Base-by-base conservation (phyloP, 176 grass and related monocot genomes). In the Oryza meridionalis region DNA sequence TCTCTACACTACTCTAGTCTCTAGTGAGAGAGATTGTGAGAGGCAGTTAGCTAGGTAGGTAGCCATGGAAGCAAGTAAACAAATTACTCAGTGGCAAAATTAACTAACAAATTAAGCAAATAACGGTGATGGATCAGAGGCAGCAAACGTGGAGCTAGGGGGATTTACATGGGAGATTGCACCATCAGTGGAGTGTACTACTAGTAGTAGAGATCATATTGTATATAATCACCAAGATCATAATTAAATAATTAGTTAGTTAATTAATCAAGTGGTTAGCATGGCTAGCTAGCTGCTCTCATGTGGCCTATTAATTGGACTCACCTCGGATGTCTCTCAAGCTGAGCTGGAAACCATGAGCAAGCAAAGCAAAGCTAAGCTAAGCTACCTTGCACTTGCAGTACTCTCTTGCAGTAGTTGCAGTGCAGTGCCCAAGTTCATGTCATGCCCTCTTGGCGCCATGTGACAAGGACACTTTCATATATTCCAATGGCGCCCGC, bases 311-410 rank as follows among this genome's bases (percentile, higher is more conserved):
- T 87, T 90, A 84, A 90, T 90, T 79, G 77, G 85, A 76, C 19
- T 58, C 53, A 58, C 82, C 86, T 94, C 82, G 86, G 91, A 86
- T 79, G 75, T 83, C 58, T 90, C 85, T 87, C 78, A 72, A 24
- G 75, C 55, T 33, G 88, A 94, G 88, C 91, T 91, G 91, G 85
- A 93, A 88, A 37, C 77, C 85, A 93, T 83, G 79, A 90, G 88
- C 32, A 5, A 6, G 76, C 21, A 24, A 21, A 13, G 11, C n/a
- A 37, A 37, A 37, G 33, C 5, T 6, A 37, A 37, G 10, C 42
- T 43, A 43, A 62, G 58, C 58, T 62, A 8, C n/a, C 17, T n/a
- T 22, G 19, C 21, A 62, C n/a, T 62, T 24, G 53, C 53, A 58
- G 29, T 31, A 31, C 29, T 31, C 6, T 19, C 3, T 58, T 55